phyloP scores from a whole-genome alignment of 129 eudicot genomes.

The Logfia minima region DNA sequence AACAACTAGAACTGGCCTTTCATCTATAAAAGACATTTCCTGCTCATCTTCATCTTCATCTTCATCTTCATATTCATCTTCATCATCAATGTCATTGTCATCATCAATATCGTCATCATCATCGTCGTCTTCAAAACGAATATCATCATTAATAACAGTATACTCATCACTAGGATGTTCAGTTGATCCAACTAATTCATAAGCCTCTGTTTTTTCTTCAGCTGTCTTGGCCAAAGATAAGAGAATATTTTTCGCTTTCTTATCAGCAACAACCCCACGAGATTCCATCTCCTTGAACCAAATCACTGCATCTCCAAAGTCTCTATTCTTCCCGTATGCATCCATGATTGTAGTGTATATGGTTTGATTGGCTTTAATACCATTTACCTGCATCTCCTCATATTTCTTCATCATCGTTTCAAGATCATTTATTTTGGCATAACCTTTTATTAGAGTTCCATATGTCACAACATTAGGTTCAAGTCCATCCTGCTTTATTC shows the following conservation, averaged over 20 bases:
- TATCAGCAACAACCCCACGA: constrained; percentile 67
- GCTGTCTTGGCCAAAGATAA: constrained; percentile 73
- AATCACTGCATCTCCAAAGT: constrained; percentile 70
- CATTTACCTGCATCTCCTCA: constrained; percentile 63
- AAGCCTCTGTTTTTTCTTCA: constrained; percentile 73
- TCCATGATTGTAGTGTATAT: constrained; percentile 94
- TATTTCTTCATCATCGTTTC: constrained; percentile 87
- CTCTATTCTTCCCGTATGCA: constrained; percentile 80
- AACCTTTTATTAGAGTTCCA: constrained; percentile 87
- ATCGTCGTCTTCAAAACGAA: constrained; percentile 40
- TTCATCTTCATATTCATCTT: neutral
- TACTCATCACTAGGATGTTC: constrained; percentile 21
- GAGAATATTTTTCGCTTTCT: constrained; percentile 85
- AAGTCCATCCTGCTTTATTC: constrained; percentile 77
- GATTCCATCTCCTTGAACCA: constrained; percentile 92
- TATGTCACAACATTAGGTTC: constrained; percentile 69
- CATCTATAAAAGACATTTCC: constrained; percentile 23
- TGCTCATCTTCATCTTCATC: constrained; percentile 6
- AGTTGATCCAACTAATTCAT: constrained; percentile 43
- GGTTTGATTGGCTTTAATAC: constrained; percentile 69
- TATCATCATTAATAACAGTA: constrained; percentile 19
- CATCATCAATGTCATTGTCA: constrained; percentile 16
- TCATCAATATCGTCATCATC: constrained; percentile 20
- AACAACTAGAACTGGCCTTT: constrained; percentile 26
- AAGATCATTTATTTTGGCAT: constrained; percentile 61